Percentiles rank a stretch among this genome's conserved stretches.
phyloP scores from a whole-genome alignment of 1,139 yeast species.

The Yamadazyma triangularis region DNA sequence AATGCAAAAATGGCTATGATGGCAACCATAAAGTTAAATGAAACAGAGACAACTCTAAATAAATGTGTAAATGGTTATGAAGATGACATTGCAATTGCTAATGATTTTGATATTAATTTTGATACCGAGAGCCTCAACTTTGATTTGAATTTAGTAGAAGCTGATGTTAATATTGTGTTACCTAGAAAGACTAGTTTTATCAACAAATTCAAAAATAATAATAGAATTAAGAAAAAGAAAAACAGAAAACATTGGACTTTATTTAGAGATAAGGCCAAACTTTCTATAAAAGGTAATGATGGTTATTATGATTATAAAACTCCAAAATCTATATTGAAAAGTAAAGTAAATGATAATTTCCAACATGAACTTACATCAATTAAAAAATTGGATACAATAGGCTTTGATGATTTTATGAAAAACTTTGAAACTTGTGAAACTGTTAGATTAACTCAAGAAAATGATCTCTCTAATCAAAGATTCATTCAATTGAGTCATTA shows the following conservation, averaged over 20 bases:
- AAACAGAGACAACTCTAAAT: neutral
- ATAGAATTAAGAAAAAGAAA: too few species aligned
- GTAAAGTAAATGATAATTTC: conserved; percentile 8
- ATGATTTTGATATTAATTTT: conserved; percentile 5
- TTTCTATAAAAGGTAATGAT: neutral
- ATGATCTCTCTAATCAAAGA: neutral
- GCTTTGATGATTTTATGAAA: conserved; percentile 10
- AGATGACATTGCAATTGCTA: too few species aligned
- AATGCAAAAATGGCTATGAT: conserved; percentile 1
- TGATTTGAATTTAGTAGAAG: conserved; percentile 2
- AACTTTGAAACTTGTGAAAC: conserved; percentile 6
- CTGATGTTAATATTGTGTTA: conserved; percentile 1
- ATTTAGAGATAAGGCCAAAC: neutral
- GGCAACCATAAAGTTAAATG: neutral
- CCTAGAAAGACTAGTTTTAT: neutral
- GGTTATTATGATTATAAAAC: too few species aligned
- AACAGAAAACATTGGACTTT: neutral
- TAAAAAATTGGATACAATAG: conserved; percentile 7
- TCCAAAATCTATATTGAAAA: conserved; percentile 12
- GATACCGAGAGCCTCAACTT: conserved; percentile 8
- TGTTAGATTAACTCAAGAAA: conserved; percentile 1
- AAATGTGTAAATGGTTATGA: too few species aligned
- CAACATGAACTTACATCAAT: conserved; percentile 6
- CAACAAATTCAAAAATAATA: neutral
- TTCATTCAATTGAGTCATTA: conserved; percentile 4